Evolutionary conservation across 768 basidiomycete species (phyloP).

Genomic region (Exidia glandulosa): DNA sequence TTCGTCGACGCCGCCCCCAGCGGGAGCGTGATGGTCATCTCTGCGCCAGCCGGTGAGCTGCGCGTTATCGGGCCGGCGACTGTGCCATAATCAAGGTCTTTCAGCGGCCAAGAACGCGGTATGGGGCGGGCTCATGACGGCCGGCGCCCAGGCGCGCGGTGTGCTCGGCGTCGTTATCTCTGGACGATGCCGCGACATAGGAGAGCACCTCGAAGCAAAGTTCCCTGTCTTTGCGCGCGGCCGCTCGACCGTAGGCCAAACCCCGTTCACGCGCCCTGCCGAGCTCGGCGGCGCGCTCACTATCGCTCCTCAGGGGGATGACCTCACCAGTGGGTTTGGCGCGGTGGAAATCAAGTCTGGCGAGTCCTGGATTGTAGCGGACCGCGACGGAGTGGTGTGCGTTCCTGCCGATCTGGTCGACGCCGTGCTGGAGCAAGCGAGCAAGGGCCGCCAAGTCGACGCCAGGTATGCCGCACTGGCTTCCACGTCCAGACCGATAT

Average conservation of each 20-base stretch:
- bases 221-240: conserved; percentile 80
- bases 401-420: conserved; percentile 46
- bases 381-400: conserved; percentile 82
- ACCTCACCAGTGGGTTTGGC: conserved; percentile 1
- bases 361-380: conserved; percentile 77
- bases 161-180: conserved; percentile 71
- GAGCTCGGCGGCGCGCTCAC: conserved; percentile 57
- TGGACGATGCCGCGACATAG: conserved; percentile 74
- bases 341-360: conserved; percentile 34
- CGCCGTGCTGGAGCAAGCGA: conserved; percentile 48
- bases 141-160: conserved; percentile 63
- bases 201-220: conserved; percentile 54
- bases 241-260: conserved; percentile 78
- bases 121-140: conserved; percentile 90
- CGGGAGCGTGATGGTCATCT: conserved; percentile 61
- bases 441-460: conserved; percentile 52
- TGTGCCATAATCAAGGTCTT: not conserved
- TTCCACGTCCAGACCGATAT: too few species aligned
- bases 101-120: conserved; percentile 68
- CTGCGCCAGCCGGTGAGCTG: conserved; percentile 37
- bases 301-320: conserved; percentile 24
- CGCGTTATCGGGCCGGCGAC: not conserved
- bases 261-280: conserved; percentile 72
- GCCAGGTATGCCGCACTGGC: too few species aligned
- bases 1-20: conserved; percentile 71